Conservation (phyloP, 805 yeast species). For the Candida vaughaniae region DNA sequence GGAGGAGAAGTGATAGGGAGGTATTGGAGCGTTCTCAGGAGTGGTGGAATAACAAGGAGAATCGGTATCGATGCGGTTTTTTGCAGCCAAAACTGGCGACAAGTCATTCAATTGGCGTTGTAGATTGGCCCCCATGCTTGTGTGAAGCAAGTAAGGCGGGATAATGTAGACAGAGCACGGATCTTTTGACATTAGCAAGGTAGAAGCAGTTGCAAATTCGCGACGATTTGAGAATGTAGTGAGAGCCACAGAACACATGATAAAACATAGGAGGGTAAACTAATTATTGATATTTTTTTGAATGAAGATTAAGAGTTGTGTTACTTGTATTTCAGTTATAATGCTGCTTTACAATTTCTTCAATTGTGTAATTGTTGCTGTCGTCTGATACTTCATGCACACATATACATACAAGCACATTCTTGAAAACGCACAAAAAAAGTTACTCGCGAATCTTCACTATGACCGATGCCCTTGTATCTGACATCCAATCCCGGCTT, state of each 20-base stretch:
- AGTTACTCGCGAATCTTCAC: no score
- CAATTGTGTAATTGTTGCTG: no score
- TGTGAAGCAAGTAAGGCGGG: slow-evolving; percentile 43
- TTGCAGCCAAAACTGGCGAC: slow-evolving; percentile 1
- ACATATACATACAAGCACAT: no score
- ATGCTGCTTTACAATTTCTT: no score
- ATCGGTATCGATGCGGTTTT: neutral
- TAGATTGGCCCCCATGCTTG: slow-evolving; percentile 34
- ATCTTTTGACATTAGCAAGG: no score
- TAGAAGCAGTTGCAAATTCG: no score
- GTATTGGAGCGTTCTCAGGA: slow-evolving; percentile 23
- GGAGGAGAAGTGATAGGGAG: slow-evolving; percentile 21
- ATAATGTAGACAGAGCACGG: slow-evolving; percentile 29
- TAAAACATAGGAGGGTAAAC: no score
- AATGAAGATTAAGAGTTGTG: no score
- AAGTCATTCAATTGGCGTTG: slow-evolving; percentile 2
- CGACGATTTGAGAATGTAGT: slow-evolving; percentile 1
- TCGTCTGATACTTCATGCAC: no score
- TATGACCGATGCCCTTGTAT: slow-evolving; percentile 55
- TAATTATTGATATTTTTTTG: no score
- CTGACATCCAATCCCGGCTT: neutral
- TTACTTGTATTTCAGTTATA: no score
- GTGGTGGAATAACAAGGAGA: slow-evolving; percentile 3
- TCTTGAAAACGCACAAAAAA: no score
- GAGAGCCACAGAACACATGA: neutral